Conservation (phyloP, 345 rosid genomes). For the Linum lewisii region DNA sequence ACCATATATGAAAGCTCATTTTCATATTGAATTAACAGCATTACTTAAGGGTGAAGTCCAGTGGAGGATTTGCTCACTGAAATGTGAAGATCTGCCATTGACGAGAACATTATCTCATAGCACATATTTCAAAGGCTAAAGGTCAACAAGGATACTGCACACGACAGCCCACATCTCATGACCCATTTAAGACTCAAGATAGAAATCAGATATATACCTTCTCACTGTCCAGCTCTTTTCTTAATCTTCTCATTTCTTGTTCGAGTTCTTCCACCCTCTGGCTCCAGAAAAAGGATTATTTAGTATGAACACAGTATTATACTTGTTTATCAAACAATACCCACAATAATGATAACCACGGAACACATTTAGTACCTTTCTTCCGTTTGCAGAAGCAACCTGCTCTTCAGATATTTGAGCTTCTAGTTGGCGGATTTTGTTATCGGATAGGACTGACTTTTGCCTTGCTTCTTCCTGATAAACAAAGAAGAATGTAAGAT, state of each 20-base stretch:
- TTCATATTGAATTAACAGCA: background rate
- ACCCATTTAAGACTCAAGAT: slow-evolving; percentile 3
- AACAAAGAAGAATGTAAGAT: slow-evolving; percentile 12
- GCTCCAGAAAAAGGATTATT: slow-evolving; percentile 18
- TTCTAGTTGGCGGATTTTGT: slow-evolving; percentile 86
- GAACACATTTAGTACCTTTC: slow-evolving; percentile 33
- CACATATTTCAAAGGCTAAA: background rate
- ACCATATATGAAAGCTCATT: no score
- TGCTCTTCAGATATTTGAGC: slow-evolving; percentile 70
- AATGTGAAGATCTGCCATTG: no score
- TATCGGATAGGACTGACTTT: slow-evolving; percentile 73
- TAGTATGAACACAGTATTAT: background rate
- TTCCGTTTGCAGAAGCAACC: slow-evolving; percentile 45
- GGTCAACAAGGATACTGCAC: background rate
- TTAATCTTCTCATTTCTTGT: slow-evolving; percentile 41
- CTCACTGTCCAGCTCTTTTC: slow-evolving; percentile 67
- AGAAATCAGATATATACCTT: slow-evolving; percentile 51
- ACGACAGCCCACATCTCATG: background rate
- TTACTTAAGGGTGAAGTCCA: background rate
- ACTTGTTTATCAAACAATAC: no score
- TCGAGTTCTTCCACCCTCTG: slow-evolving; percentile 87
- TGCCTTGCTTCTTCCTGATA: slow-evolving; percentile 80
- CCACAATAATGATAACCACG: background rate
- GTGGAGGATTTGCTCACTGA: no score
- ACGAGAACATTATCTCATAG: no score